These are phyloP conservation scores for Naegleria lovaniensis DNA, from an alignment of 208 protist species.

Conservation along the genomic window DNA sequence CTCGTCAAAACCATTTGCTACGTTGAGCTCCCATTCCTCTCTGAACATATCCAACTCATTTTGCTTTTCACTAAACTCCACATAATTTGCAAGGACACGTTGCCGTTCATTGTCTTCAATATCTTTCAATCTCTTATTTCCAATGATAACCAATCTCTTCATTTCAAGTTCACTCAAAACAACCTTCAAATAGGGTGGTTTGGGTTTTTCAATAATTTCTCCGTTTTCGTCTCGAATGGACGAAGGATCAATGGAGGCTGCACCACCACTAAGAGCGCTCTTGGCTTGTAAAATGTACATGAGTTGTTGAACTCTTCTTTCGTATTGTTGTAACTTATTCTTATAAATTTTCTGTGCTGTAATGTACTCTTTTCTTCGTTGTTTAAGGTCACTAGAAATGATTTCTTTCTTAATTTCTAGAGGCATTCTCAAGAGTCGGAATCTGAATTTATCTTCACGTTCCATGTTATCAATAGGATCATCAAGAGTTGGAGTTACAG, in stretches of 20 bases:
- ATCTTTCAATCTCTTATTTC: not conserved
- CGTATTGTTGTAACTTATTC: not conserved
- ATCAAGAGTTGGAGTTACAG: not conserved
- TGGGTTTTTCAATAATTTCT: not conserved
- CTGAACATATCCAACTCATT: not conserved
- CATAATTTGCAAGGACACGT: not conserved
- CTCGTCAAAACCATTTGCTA: not conserved
- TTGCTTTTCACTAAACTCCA: not conserved
- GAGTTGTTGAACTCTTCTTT: not conserved
- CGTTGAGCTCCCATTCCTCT: not conserved
- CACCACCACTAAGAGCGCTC: not conserved
- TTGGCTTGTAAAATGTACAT: not conserved
- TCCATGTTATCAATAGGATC: not conserved
- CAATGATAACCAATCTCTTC: not conserved
- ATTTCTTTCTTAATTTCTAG: not conserved
- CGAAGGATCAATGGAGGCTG: no score
- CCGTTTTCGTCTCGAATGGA: conserved; percentile 1
- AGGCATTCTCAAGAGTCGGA: not conserved
- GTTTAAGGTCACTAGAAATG: not conserved
- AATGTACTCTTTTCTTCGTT: not conserved
- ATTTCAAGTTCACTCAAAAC: not conserved
- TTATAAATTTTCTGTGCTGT: not conserved
- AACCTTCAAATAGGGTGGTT: not conserved
- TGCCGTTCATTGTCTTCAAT: not conserved
- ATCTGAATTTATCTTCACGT: not conserved